Percentiles rank a stretch among this genome's conserved stretches.
Evolutionary conservation across 768 basidiomycete genomes (phyloP).

Genomic region (Tephrocybe rancida): DNA sequence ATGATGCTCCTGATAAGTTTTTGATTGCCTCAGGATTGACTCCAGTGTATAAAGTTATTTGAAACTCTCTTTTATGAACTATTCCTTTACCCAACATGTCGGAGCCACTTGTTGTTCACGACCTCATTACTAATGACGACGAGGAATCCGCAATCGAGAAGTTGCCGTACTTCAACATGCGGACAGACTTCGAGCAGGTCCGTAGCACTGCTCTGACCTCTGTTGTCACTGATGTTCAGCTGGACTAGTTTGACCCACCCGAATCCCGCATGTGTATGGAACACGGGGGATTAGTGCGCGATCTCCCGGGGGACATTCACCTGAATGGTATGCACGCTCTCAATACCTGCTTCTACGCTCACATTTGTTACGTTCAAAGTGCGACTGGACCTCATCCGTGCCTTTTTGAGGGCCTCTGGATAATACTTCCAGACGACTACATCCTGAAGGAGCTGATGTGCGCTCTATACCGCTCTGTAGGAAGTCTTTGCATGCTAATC

Average conservation of each 20-base stretch:
- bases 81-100: no score
- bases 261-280: not conserved
- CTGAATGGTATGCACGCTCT: not conserved
- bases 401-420: not conserved
- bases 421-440: not conserved
- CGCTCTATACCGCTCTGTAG: not conserved
- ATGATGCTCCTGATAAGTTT: no score
- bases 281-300: not conserved
- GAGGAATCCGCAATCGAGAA: not conserved
- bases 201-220: not conserved
- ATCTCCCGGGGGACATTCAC: not conserved
- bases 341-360: not conserved
- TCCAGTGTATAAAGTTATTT: no score
- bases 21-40: no score
- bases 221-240: not conserved
- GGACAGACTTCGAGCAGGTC: not conserved
- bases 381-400: not conserved
- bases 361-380: not conserved
- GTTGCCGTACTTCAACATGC: not conserved
- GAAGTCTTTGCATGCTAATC: not conserved
- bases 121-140: not conserved
- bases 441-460: not conserved
- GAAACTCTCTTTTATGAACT: no score
- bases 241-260: not conserved
- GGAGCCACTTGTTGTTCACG: not conserved